Conservation (phyloP, 2,329 filamentous ascomycete genomes). For the Pseudophaeomoniella oleicola region DNA sequence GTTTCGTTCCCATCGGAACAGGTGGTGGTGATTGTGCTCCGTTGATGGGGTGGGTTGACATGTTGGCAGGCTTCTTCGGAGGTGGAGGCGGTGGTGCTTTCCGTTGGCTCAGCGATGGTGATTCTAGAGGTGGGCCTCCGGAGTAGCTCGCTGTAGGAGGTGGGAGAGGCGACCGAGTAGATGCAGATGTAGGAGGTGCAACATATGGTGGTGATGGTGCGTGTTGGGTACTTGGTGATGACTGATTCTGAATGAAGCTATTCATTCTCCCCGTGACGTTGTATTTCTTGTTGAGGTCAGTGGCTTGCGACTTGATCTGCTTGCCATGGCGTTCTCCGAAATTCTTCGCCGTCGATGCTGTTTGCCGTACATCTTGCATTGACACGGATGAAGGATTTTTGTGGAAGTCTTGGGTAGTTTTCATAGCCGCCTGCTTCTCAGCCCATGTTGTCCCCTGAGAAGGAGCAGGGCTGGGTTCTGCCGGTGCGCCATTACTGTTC, state of each 20-base stretch:
- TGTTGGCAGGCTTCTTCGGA: constrained; percentile 36
- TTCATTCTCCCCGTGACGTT: constrained; percentile 37
- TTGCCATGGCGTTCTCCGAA: constrained; percentile 58
- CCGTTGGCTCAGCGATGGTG: constrained; percentile 15
- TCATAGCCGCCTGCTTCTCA: constrained; percentile 46
- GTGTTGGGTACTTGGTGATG: constrained; percentile 14
- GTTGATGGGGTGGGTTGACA: constrained; percentile 22
- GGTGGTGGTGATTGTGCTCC: constrained; percentile 34
- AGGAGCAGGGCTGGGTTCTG: constrained; percentile 10
- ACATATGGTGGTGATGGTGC: constrained; percentile 4
- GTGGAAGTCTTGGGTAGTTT: constrained; percentile 44
- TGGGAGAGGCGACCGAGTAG: constrained; percentile 11
- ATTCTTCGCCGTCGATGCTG: constrained; percentile 49
- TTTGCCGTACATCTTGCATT: constrained; percentile 40
- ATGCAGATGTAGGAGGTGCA: constrained; percentile 7
- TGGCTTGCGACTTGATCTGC: constrained; percentile 46
- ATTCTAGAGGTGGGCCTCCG: constrained; percentile 3
- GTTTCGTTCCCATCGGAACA: constrained; percentile 43
- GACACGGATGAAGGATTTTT: constrained; percentile 49
- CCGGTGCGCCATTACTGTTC: constrained; percentile 21
- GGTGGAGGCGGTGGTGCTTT: constrained; percentile 45
- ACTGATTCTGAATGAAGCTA: constrained; percentile 27
- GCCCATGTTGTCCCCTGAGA: constrained; percentile 33
- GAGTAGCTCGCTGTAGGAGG: constrained; percentile 15
- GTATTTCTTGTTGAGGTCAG: constrained; percentile 47